Percentiles rank a stretch among this genome's conserved stretches.
Conservation (phyloP, 2,329 filamentous ascomycete genomes). For the Huntiella moniliformis region DNA sequence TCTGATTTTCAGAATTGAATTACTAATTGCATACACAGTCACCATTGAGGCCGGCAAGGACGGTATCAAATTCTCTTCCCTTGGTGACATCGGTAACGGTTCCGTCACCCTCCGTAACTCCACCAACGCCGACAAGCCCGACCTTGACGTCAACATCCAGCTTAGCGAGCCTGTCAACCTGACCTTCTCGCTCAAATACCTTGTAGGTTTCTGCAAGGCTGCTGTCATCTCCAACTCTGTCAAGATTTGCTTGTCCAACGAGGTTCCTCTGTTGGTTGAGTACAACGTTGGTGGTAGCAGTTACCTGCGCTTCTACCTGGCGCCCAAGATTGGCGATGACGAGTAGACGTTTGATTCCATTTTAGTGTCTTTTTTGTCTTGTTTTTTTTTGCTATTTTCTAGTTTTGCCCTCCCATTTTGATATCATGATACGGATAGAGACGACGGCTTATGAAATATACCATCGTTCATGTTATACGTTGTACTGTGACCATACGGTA, state of each 20-base stretch:
- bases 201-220: constrained; percentile 99
- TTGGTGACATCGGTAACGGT: constrained; percentile 89
- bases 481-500: too few species aligned
- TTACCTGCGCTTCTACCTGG: constrained; percentile 91
- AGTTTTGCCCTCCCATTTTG: constrained; percentile 2
- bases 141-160: constrained; percentile 71
- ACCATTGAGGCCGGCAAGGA: constrained; percentile 94
- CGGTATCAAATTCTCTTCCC: constrained; percentile 84
- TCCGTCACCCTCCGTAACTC: constrained; percentile 80
- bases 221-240: constrained; percentile 64
- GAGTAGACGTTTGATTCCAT: constrained; percentile 13
- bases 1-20: too few species aligned
- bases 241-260: constrained; percentile 84
- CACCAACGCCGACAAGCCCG: constrained; percentile 75
- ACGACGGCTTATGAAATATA: constrained; percentile 5
- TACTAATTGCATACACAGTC: constrained; percentile 33
- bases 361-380: constrained; percentile 4
- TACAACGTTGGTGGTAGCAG: constrained; percentile 66
- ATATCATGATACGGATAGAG: constrained; percentile 9
- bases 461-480: not conserved
- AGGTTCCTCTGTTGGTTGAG: constrained; percentile 90
- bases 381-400: not conserved
- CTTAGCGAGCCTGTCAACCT: constrained; percentile 82
- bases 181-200: constrained; percentile 97
- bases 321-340: constrained; percentile 46